Evolutionary conservation across 352 stramenopile species (phyloP).

Genomic region (Hyaloperonospora arabidopsidis): DNA sequence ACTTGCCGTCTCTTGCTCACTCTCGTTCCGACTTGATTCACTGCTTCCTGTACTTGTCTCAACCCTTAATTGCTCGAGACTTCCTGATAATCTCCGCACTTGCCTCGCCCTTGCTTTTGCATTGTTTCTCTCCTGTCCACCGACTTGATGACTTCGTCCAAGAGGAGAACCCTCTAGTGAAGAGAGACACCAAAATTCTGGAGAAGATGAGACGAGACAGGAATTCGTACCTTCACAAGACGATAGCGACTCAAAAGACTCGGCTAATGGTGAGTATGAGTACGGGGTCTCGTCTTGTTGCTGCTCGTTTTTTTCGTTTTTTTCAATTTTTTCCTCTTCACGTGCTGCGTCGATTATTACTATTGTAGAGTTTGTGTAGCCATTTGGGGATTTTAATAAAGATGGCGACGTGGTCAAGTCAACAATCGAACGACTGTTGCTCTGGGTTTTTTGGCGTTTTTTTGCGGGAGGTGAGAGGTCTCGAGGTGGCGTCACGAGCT

Average conservation of each 20-base stretch:
- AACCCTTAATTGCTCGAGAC: conserved; percentile 15
- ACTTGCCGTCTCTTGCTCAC: background rate
- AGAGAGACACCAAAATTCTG: background rate
- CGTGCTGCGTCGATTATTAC: too few species aligned
- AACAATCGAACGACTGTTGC: conserved; percentile 24
- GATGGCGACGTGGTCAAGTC: conserved; percentile 35
- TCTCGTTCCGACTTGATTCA: conserved; percentile 3
- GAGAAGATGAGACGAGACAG: background rate
- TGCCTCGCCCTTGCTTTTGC: conserved; percentile 9
- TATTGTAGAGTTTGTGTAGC: conserved; percentile 2
- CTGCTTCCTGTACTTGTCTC: conserved; percentile 9
- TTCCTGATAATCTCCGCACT: conserved; percentile 18
- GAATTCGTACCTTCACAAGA: conserved; percentile 1
- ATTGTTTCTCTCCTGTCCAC: conserved; percentile 2
- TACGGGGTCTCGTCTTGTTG: conserved; percentile 10
- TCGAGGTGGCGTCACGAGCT: conserved; percentile 36
- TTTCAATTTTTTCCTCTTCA: background rate
- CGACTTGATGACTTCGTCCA: conserved; percentile 1
- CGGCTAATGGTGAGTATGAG: conserved; percentile 14
- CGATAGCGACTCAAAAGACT: conserved; percentile 8
- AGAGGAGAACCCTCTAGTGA: conserved; percentile 2
- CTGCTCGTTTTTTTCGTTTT: conserved; percentile 2
- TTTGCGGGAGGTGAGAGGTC: conserved; percentile 4
- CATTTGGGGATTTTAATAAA: conserved; percentile 7
- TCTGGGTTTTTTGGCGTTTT: conserved; percentile 7